Percentiles rank a stretch among this genome's conserved stretches.
phyloP scores from a whole-genome alignment of 805 yeast species.

The Pichia rugopelliculosa region DNA sequence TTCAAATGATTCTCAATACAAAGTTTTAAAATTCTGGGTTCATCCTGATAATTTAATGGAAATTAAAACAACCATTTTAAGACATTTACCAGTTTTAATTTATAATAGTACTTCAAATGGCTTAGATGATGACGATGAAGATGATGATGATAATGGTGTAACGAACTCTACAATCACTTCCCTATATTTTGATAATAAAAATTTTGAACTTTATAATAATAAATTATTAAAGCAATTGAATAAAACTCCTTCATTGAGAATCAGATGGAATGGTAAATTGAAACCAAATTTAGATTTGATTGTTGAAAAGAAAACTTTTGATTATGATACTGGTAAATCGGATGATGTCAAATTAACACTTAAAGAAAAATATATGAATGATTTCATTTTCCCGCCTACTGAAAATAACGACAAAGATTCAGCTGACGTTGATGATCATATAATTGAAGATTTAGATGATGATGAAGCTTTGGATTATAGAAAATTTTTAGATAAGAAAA shows the following conservation, averaged over 20 bases:
- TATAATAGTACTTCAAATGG: conserved; percentile 45
- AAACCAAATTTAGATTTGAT: conserved; percentile 68
- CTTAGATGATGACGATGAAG: conserved; percentile 39
- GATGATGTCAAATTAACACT: conserved; percentile 57
- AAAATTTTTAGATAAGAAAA: conserved; percentile 18
- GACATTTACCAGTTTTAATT: conserved; percentile 87
- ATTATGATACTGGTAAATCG: conserved; percentile 38
- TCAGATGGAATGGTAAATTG: conserved; percentile 88
- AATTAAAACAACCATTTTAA: conserved; percentile 88
- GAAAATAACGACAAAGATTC: background rate
- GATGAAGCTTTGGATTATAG: conserved; percentile 9
- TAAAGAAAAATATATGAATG: conserved; percentile 76
- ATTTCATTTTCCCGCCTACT: conserved; percentile 39
- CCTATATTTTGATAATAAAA: conserved; percentile 76
- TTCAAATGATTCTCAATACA: conserved; percentile 30
- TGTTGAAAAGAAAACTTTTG: conserved; percentile 72
- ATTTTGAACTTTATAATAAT: conserved; percentile 79
- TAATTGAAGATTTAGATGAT: conserved; percentile 19
- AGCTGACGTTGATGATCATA: conserved; percentile 7
- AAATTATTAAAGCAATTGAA: conserved; percentile 60
- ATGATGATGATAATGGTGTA: conserved; percentile 40
- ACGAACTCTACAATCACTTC: conserved; percentile 81
- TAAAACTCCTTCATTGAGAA: conserved; percentile 66
- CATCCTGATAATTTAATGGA: conserved; percentile 97
- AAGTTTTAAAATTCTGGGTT: conserved; percentile 85